Base-by-base conservation (phyloP, 495 filamentous ascomycete species). In the Annulohypoxylon stygium region DNA sequence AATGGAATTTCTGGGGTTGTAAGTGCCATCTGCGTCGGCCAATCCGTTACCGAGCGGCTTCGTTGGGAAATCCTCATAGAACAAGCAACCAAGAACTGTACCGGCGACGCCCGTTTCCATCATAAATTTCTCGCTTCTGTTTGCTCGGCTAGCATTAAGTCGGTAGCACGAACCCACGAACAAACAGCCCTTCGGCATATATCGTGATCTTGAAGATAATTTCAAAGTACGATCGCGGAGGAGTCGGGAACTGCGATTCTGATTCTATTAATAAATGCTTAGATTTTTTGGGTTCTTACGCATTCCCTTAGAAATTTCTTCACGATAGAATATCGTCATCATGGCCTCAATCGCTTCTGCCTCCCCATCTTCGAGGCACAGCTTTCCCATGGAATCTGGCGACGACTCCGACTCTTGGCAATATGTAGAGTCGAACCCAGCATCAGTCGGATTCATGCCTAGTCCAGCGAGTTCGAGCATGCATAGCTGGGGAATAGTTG, bases 391-490 rank as follows among this genome's bases (percentile, higher is more conserved):
- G 58, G 76, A 78, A 63, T 78, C 76, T 20, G 69, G 70, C n/a
- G 76, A 78, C 16, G 76, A 78, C 47, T 69, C 76, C 18, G 76
- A 78, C 23, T 78, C 76, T 4, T 78, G 76, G 76, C 76, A 78
- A 18, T 71, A 73, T 74, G 74, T 76, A 72, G 74, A 74, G 16
- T 67, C 67, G 12, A 69, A 76, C 59, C 69, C 76, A 18, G 71
- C 76, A 59, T 79, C 78, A 26, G 70, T 75, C 39, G 76, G 75
- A 37, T 83, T 81, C 69, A 76, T 81, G 58, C 78, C 83, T 25
- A 85, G 83, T 54, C 83, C 83, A 10, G 72, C 77, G 11, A 79
- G 78, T 72, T 78, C 80, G 48, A 83, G 80, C 45, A 71, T 85
- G 54, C 78, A 79, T 26, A 80, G 82, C 55, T 85, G 81, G 80